Evolutionary conservation across 31 red algal genomes (phyloP).

Genomic region (Endocladia muricata): DNA sequence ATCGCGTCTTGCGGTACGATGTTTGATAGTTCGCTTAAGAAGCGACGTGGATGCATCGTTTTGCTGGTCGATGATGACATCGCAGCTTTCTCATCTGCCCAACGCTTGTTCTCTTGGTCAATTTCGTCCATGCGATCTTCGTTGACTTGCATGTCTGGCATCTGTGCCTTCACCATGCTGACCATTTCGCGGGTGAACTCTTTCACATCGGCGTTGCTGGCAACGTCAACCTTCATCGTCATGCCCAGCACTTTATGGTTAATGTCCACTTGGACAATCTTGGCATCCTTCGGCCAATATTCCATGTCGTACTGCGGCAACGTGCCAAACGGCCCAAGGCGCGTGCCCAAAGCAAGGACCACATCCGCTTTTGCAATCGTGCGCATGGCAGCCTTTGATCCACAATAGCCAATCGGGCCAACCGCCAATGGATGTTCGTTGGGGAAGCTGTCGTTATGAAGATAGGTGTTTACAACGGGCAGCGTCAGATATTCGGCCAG

Average conservation of each 20-base stretch:
- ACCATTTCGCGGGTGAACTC: neutral
- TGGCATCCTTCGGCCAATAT: neutral
- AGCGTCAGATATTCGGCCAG: neutral
- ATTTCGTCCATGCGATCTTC: neutral
- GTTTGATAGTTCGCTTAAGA: neutral
- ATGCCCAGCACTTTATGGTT: neutral
- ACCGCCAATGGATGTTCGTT: neutral
- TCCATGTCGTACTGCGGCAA: neutral
- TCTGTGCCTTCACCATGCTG: neutral
- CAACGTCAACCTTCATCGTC: neutral
- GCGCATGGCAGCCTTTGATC: neutral
- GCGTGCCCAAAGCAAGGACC: neutral
- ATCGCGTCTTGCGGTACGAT: neutral
- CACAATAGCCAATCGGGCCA: neutral
- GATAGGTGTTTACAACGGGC: neutral
- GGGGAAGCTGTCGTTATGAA: neutral
- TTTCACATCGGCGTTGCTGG: neutral
- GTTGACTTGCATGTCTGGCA: neutral
- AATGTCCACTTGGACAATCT: neutral
- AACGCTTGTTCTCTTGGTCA: neutral
- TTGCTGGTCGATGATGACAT: neutral
- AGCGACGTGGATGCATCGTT: neutral
- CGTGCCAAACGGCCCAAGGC: neutral
- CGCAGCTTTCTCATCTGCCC: neutral
- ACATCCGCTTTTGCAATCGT: neutral